These are phyloP conservation scores for Sanghuangporus sanghuang DNA, from an alignment of 1,284 basidiomycete species.

Conservation along the genomic window DNA sequence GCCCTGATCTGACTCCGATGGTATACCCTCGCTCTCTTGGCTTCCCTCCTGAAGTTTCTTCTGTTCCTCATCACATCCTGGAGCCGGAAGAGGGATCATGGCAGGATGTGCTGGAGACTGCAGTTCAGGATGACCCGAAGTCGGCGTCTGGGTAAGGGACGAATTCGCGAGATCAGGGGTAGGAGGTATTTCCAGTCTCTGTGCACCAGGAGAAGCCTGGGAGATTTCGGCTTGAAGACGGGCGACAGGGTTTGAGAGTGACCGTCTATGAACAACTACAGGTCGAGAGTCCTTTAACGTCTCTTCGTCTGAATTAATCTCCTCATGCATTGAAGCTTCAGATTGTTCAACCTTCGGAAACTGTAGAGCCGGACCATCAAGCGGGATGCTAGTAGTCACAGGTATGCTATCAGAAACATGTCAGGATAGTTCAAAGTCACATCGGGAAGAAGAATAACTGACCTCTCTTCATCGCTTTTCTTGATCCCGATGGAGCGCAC, in stretches of 20 bases:
- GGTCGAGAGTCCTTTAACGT: constrained; percentile 5
- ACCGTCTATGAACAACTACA: constrained; percentile 14
- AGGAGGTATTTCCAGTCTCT: constrained; percentile 12
- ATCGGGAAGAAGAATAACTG: background rate
- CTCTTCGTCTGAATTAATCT: background rate
- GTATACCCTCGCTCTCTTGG: background rate
- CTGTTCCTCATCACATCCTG: background rate
- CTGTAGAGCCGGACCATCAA: background rate
- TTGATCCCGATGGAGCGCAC: background rate
- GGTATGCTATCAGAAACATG: background rate
- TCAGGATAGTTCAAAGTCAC: background rate
- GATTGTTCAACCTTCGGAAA: background rate
- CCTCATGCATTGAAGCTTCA: background rate
- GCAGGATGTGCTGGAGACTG: constrained; percentile 15
- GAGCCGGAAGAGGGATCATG: background rate
- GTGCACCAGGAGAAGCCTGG: background rate
- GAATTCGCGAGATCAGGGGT: constrained; percentile 12
- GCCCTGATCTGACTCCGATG: background rate
- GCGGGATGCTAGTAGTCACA: background rate
- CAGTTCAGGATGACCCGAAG: constrained; percentile 12
- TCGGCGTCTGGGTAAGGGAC: constrained; percentile 13
- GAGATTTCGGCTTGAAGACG: background rate
- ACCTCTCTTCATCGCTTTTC: background rate
- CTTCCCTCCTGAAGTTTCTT: background rate
- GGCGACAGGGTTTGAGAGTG: constrained; percentile 15